Conservation (phyloP, 2,329 filamentous ascomycete genomes). For the Incumbomyces delicatus region DNA sequence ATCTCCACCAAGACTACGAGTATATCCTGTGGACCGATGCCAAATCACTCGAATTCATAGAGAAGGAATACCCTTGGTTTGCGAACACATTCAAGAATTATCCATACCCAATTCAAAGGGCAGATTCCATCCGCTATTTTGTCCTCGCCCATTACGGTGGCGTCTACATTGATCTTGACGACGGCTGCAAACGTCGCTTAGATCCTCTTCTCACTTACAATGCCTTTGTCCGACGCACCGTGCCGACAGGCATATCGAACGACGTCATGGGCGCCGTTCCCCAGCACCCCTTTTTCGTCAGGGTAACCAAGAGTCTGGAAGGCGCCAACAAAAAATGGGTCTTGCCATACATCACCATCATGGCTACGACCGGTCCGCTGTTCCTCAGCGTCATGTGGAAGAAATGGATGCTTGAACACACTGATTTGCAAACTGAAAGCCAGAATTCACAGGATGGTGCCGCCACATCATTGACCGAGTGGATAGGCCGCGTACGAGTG, state of each 20-base stretch:
- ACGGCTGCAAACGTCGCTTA: conserved; percentile 58
- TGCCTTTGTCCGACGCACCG: conserved; percentile 60
- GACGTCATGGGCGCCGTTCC: conserved; percentile 67
- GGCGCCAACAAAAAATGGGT: conserved; percentile 61
- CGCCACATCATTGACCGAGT: background rate
- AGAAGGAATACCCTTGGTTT: conserved; percentile 67
- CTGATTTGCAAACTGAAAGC: conserved; percentile 22
- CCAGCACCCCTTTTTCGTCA: conserved; percentile 64
- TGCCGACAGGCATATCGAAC: conserved; percentile 70
- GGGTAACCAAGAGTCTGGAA: conserved; percentile 57
- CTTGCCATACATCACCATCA: conserved; percentile 65
- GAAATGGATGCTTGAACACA: conserved; percentile 52
- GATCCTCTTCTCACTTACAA: conserved; percentile 60
- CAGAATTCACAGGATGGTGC: background rate
- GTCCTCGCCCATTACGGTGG: conserved; percentile 67
- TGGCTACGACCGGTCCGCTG: conserved; percentile 67
- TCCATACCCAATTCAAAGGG: conserved; percentile 64
- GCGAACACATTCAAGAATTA: conserved; percentile 65
- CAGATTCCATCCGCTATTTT: conserved; percentile 72
- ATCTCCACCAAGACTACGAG: conserved; percentile 61
- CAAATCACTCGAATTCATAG: conserved; percentile 60
- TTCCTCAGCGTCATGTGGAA: conserved; percentile 69
- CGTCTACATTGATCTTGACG: conserved; percentile 72
- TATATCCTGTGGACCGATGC: conserved; percentile 73
- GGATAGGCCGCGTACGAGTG: conserved; percentile 50